These are phyloP conservation scores for Calonectria montana DNA, from an alignment of 2,329 filamentous ascomycete species.

Conservation along the genomic window DNA sequence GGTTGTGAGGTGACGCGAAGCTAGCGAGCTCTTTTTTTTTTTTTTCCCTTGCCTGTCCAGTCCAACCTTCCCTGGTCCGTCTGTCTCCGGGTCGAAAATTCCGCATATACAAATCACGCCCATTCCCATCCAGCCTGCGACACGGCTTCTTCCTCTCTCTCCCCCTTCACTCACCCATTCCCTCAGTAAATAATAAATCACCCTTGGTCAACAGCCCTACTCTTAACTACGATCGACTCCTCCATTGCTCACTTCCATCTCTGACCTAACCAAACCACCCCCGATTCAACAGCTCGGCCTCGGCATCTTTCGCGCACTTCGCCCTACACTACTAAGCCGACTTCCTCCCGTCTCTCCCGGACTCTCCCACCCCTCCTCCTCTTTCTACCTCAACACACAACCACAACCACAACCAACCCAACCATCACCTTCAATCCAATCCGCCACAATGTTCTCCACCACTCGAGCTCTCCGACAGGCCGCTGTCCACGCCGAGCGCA, in stretches of 20 bases:
- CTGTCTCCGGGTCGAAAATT: conserved; percentile 34
- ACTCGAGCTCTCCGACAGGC: conserved; percentile 69
- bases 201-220: neutral
- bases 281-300: conserved; percentile 6
- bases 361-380: conserved; percentile 16
- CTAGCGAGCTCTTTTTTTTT: neutral
- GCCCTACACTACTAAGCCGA: conserved; percentile 19
- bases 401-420: conserved; percentile 22
- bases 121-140: conserved; percentile 27
- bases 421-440: conserved; percentile 17
- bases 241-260: neutral
- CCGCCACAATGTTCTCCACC: conserved; percentile 62
- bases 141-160: neutral
- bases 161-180: conserved; percentile 2
- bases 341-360: conserved; percentile 24
- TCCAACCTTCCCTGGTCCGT: conserved; percentile 6
- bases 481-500: conserved; percentile 69
- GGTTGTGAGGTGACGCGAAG: conserved; percentile 14
- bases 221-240: neutral
- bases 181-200: neutral
- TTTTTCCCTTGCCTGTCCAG: neutral
- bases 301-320: conserved; percentile 5
- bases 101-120: conserved; percentile 41
- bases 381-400: conserved; percentile 13
- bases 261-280: conserved; percentile 19